Conservation (phyloP, 495 filamentous ascomycete species). For the Trichoderma reesei region DNA sequence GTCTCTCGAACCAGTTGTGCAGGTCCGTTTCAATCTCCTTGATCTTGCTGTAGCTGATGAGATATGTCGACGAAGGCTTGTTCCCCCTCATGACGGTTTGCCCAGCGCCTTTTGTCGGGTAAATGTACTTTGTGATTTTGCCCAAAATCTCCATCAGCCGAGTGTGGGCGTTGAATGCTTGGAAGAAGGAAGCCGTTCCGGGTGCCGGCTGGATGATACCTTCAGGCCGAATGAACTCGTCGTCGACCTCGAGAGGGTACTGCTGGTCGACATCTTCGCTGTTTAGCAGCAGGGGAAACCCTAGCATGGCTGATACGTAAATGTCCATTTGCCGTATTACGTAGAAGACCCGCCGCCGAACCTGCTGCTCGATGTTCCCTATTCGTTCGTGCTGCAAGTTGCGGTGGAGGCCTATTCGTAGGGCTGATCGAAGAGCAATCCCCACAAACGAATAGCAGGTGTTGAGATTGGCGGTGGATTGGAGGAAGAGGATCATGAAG, state of each 20-base stretch:
- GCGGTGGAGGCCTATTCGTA: slow-evolving; percentile 84
- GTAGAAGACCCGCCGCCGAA: slow-evolving; percentile 81
- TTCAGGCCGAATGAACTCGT: slow-evolving; percentile 77
- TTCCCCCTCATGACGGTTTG: slow-evolving; percentile 40
- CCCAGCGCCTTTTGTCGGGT: slow-evolving; percentile 69
- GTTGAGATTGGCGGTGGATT: slow-evolving; percentile 81
- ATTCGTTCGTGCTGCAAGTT: slow-evolving; percentile 59
- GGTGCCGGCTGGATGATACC: slow-evolving; percentile 64
- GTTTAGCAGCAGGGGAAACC: slow-evolving; percentile 73
- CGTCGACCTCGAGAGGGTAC: slow-evolving; percentile 75
- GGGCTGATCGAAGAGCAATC: slow-evolving; percentile 73
- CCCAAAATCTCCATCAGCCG: slow-evolving; percentile 64
- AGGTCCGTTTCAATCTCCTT: slow-evolving; percentile 85
- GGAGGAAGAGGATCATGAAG: slow-evolving; percentile 89
- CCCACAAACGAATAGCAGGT: slow-evolving; percentile 92
- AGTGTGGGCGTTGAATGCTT: slow-evolving; percentile 79
- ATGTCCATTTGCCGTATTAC: slow-evolving; percentile 87
- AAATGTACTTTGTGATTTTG: slow-evolving; percentile 82
- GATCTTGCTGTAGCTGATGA: slow-evolving; percentile 80
- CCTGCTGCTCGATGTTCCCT: slow-evolving; percentile 75
- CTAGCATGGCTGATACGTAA: slow-evolving; percentile 81
- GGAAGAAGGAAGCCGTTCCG: slow-evolving; percentile 64
- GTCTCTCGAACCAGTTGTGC: slow-evolving; percentile 68
- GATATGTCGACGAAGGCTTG: slow-evolving; percentile 46
- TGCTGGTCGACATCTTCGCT: slow-evolving; percentile 91